These are phyloP conservation scores for Galeopsis tetrahit DNA, from an alignment of 257 asterid species.

Conservation along the genomic window DNA sequence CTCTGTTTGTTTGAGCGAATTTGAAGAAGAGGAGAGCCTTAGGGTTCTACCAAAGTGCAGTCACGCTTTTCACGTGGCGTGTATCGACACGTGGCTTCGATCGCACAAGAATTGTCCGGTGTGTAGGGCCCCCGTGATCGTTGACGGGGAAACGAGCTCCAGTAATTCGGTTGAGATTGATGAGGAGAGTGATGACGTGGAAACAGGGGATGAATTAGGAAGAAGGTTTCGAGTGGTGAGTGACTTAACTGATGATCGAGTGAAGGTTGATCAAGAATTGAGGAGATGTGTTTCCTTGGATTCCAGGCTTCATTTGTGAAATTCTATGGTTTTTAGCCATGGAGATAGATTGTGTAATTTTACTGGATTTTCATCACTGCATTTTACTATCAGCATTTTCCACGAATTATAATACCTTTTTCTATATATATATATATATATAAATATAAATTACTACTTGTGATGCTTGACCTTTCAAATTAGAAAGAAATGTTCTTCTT, in stretches of 20 bases:
- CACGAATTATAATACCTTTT: too few species aligned
- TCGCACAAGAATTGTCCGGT: constrained; percentile 67
- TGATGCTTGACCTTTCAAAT: too few species aligned
- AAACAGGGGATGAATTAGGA: neutral
- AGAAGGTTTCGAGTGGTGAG: neutral
- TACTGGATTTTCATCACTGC: too few species aligned
- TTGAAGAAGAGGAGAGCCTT: constrained; percentile 50
- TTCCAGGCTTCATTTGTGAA: too few species aligned
- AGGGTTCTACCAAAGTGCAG: constrained; percentile 52
- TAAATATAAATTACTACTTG: too few species aligned
- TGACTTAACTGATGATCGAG: neutral
- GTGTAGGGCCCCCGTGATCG: constrained; percentile 43
- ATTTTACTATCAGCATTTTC: too few species aligned
- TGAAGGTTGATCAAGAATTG: constrained; percentile 1
- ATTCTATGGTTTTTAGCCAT: too few species aligned
- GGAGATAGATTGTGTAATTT: too few species aligned
- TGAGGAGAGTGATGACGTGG: neutral
- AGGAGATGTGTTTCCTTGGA: constrained; percentile 30
- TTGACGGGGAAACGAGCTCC: constrained; percentile 29
- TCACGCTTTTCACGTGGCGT: constrained; percentile 61
- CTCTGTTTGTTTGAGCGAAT: constrained; percentile 60
- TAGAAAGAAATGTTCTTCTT: too few species aligned
- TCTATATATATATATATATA: too few species aligned
- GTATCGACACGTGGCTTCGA: constrained; percentile 66
- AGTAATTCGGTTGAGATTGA: constrained; percentile 33